Conservation (phyloP, 495 filamentous ascomycete species). For the Oleoguttula mirabilis region DNA sequence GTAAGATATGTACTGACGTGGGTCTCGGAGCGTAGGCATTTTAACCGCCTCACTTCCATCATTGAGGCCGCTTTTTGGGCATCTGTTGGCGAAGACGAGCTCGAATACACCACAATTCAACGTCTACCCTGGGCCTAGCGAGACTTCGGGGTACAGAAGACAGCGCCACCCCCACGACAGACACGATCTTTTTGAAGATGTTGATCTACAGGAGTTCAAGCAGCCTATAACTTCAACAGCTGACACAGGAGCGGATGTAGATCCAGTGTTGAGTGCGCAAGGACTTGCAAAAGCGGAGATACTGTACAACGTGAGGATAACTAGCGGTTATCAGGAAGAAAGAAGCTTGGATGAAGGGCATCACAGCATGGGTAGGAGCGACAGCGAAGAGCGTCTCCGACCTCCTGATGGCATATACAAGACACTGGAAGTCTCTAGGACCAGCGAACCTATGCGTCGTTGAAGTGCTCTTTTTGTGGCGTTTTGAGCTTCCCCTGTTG, state of each 20-base stretch:
- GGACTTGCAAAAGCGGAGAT: no score
- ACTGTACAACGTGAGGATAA: background rate
- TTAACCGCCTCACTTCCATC: no score
- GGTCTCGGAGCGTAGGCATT: no score
- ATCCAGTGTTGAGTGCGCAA: no score
- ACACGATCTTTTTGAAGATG: constrained; percentile 4
- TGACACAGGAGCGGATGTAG: no score
- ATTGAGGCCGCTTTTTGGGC: no score
- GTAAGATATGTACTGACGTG: no score
- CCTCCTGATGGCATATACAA: constrained; percentile 2
- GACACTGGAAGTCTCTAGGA: constrained; percentile 6
- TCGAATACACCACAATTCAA: background rate
- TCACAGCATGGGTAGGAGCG: background rate
- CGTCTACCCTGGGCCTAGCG: background rate
- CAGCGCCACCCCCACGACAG: constrained; percentile 1
- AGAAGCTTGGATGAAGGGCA: background rate
- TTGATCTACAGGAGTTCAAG: background rate
- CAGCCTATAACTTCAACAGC: no score
- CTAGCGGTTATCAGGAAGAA: background rate
- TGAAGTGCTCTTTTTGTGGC: no score
- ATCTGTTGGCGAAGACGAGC: no score
- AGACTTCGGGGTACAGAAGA: constrained; percentile 1
- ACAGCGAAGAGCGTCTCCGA: constrained; percentile 6
- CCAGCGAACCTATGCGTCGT: no score
- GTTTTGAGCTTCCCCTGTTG: no score